Evolutionary conservation across 2,329 filamentous ascomycete species (phyloP).

Genomic region (Fusarium pseudoanthophilum): DNA sequence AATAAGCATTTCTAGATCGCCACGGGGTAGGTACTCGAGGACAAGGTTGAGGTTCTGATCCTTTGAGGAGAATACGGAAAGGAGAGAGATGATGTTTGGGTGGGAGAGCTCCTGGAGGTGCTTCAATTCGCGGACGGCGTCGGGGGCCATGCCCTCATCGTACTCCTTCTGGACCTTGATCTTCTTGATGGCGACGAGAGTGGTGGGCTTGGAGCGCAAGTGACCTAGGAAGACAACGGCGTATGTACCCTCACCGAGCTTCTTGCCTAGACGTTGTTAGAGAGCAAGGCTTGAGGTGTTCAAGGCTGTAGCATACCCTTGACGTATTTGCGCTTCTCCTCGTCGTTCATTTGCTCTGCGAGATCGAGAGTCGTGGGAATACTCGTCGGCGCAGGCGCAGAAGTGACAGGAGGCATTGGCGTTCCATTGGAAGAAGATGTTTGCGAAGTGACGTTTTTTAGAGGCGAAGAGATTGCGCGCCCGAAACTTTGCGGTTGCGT

Average conservation of each 20-base stretch:
- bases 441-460: slow-evolving; percentile 53
- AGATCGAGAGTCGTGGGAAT: slow-evolving; percentile 62
- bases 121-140: slow-evolving; percentile 95
- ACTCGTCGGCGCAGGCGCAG: slow-evolving; percentile 45
- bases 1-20: slow-evolving; percentile 94
- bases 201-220: slow-evolving; percentile 75
- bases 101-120: slow-evolving; percentile 94
- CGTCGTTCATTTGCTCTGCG: slow-evolving; percentile 85
- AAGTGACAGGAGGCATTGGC: slow-evolving; percentile 50
- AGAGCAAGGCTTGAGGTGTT: neutral
- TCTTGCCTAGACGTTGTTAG: slow-evolving; percentile 70
- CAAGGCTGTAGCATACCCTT: slow-evolving; percentile 67
- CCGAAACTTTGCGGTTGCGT: slow-evolving; percentile 40
- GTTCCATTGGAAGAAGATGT: slow-evolving; percentile 57
- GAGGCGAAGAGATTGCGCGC: slow-evolving; percentile 55
- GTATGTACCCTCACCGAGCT: slow-evolving; percentile 96
- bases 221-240: slow-evolving; percentile 94
- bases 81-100: slow-evolving; percentile 92
- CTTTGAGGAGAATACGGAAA: slow-evolving; percentile 94
- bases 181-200: slow-evolving; percentile 91
- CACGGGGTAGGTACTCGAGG: slow-evolving; percentile 91
- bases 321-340: slow-evolving; percentile 87
- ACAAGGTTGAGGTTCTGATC: slow-evolving; percentile 97
- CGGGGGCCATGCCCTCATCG: slow-evolving; percentile 90
- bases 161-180: slow-evolving; percentile 89